phyloP scores from a whole-genome alignment of 2,329 filamentous ascomycete species.

The Colletotrichum cuscutae region DNA sequence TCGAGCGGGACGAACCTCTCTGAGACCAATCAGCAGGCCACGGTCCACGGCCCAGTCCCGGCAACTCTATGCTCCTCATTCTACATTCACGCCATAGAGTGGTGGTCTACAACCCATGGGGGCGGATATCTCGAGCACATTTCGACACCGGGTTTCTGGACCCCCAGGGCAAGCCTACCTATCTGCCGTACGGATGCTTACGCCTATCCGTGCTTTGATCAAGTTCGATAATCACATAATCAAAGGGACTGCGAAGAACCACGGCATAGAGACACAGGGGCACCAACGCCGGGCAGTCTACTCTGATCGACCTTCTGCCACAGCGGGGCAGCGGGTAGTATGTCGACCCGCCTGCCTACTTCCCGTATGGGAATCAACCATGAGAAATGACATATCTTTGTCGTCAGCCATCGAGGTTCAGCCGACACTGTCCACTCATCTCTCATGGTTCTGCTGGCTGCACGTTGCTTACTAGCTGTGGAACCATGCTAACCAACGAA shows the following conservation, averaged over 20 bases:
- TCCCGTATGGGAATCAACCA: not conserved
- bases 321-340: constrained; percentile 5
- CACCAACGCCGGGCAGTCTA: not conserved
- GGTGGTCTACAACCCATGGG: not conserved
- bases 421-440: not conserved
- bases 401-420: constrained; percentile 8
- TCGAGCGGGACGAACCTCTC: constrained; percentile 23
- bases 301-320: constrained; percentile 8
- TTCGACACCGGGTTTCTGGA: too few relatives aligned
- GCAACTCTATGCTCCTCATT: not conserved
- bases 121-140: too few relatives aligned
- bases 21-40: constrained; percentile 4
- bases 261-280: not conserved
- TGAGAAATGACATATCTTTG: constrained; percentile 13
- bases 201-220: not conserved
- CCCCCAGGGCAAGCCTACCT: too few relatives aligned
- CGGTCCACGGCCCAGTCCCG: not conserved
- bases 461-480: not conserved
- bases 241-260: not conserved
- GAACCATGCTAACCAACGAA: not conserved
- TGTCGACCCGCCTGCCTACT: not conserved
- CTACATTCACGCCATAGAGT: not conserved
- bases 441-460: not conserved
- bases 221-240: too few relatives aligned
- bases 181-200: too few relatives aligned